phyloP scores from a whole-genome alignment of 352 stramenopile species.

The Heterotrichella gracilis region DNA sequence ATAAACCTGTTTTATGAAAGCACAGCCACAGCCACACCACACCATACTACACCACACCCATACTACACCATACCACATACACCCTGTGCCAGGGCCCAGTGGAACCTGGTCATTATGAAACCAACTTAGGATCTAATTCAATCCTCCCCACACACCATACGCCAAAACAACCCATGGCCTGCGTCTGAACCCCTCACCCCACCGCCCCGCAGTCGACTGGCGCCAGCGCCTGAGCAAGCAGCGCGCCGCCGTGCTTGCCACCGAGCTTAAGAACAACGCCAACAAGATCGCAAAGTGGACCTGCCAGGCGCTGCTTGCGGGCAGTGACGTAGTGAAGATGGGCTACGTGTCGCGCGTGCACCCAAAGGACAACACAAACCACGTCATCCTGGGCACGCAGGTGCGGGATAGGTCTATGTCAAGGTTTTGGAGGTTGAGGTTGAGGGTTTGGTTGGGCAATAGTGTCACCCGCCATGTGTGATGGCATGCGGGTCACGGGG shows the following conservation, averaged over 20 bases:
- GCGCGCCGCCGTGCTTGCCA: slow-evolving; percentile 66
- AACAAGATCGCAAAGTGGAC: slow-evolving; percentile 91
- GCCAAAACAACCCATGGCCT: too few species aligned
- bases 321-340: slow-evolving; percentile 84
- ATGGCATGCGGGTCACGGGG: slow-evolving; percentile 14
- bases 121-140: too few species aligned
- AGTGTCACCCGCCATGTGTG: neutral
- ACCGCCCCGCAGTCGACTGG: slow-evolving; percentile 64
- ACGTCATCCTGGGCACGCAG: slow-evolving; percentile 68
- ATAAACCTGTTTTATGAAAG: too few species aligned
- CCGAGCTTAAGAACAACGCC: slow-evolving; percentile 93
- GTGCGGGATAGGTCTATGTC: slow-evolving; percentile 25
- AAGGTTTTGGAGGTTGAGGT: neutral
- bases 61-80: too few species aligned
- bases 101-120: too few species aligned
- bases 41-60: too few species aligned
- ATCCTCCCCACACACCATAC: too few species aligned
- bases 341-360: slow-evolving; percentile 64
- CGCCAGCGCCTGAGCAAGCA: slow-evolving; percentile 81
- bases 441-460: neutral
- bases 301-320: slow-evolving; percentile 68
- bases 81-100: too few species aligned
- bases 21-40: too few species aligned
- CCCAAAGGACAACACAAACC: slow-evolving; percentile 66
- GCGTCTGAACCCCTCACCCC: too few species aligned